Percentiles rank a stretch among this genome's conserved stretches.
Conservation (phyloP, 1,139 yeast species). For the Scheffersomyces parashehatae region DNA sequence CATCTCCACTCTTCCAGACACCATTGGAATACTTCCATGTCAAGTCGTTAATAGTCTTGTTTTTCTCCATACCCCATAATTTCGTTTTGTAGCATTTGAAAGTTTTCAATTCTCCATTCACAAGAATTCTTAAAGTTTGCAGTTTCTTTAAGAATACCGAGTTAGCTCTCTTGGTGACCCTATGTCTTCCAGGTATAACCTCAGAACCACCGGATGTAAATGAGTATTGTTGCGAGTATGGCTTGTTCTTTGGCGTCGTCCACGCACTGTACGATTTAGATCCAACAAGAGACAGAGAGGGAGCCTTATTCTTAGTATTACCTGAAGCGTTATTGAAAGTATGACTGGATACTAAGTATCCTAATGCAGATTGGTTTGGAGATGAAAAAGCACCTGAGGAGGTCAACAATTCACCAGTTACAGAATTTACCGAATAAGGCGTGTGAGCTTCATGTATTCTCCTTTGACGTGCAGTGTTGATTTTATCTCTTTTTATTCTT, state of each 20-base stretch:
- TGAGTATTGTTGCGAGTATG: slow-evolving; percentile 20
- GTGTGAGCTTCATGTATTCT: slow-evolving; percentile 43
- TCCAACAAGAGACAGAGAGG: slow-evolving; percentile 33
- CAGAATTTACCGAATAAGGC: slow-evolving; percentile 25
- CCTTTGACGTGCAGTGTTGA: slow-evolving; percentile 43
- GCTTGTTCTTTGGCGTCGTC: slow-evolving; percentile 16
- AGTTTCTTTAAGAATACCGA: slow-evolving; percentile 42
- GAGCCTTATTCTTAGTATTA: slow-evolving; percentile 38
- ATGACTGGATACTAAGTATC: slow-evolving; percentile 37
- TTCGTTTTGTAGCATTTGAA: slow-evolving; percentile 68
- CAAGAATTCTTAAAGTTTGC: slow-evolving; percentile 65
- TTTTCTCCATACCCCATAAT: slow-evolving; percentile 87
- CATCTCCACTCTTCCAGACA: slow-evolving; percentile 81
- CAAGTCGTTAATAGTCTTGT: slow-evolving; percentile 59
- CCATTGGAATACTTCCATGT: slow-evolving; percentile 63
- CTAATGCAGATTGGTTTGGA: slow-evolving; percentile 20
- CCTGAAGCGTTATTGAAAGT: slow-evolving; percentile 34
- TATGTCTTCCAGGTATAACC: slow-evolving; percentile 62
- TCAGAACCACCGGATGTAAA: slow-evolving; percentile 41
- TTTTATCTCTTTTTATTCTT: slow-evolving; percentile 29
- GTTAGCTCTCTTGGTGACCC: slow-evolving; percentile 51
- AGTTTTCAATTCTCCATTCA: slow-evolving; percentile 60
- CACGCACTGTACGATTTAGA: slow-evolving; percentile 35
- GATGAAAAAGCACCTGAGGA: slow-evolving; percentile 7
- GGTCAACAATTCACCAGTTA: slow-evolving; percentile 18